A percentile compares a stretch with the other conserved stretches of the same genome.
Evolutionary conservation across 179 eudicot species (phyloP).

Genomic region (Amaranthus tricolor): DNA sequence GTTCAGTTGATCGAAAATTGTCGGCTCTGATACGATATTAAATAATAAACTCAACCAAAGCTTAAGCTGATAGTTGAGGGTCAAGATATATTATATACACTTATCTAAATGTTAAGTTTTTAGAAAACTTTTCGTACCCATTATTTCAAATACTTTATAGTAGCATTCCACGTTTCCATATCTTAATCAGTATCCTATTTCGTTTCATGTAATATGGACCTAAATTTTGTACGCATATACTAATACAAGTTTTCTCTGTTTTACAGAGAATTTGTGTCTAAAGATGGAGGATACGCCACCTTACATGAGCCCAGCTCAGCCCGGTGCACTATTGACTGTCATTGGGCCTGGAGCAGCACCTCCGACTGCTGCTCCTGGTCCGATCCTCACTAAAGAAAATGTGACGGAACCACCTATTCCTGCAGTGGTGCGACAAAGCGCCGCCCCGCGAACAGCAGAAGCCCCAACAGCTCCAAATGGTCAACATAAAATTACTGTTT

Average conservation of each 20-base stretch:
- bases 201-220: no score
- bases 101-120: no score
- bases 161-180: no score
- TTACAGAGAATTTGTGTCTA: slow-evolving; percentile 9
- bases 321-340: neutral
- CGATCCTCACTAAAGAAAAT: slow-evolving; percentile 43
- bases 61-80: no score
- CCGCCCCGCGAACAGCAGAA: slow-evolving; percentile 39
- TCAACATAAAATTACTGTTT: slow-evolving; percentile 31
- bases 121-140: no score
- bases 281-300: neutral
- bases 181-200: no score
- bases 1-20: no score
- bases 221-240: no score
- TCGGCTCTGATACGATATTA: no score
- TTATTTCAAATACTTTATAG: no score
- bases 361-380: slow-evolving; percentile 41
- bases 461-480: slow-evolving; percentile 32
- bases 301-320: slow-evolving; percentile 11
- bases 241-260: neutral
- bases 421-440: slow-evolving; percentile 20
- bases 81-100: no score
- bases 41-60: no score
- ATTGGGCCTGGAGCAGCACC: neutral
- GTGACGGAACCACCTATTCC: slow-evolving; percentile 76